These are phyloP conservation scores for Ilyonectria sp. DNA, from an alignment of 2,329 filamentous ascomycete genomes.

Conservation along the genomic window DNA sequence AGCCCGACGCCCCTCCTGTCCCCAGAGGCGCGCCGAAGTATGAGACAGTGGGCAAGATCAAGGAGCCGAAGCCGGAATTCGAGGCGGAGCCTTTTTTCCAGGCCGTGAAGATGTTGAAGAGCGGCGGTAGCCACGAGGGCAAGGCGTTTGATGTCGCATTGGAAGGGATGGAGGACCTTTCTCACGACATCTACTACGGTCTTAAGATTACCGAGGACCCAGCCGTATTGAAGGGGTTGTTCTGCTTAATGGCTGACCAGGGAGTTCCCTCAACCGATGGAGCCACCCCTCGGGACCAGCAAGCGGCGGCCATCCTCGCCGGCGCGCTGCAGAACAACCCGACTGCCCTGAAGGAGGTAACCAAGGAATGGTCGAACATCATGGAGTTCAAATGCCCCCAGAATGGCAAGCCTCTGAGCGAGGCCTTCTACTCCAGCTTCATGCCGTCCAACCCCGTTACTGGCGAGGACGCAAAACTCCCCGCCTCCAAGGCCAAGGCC, in stretches of 20 bases:
- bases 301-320: constrained; percentile 71
- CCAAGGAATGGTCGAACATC: constrained; percentile 62
- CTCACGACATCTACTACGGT: constrained; percentile 80
- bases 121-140: constrained; percentile 51
- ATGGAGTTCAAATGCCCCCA: constrained; percentile 56
- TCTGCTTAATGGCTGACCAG: constrained; percentile 66
- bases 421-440: constrained; percentile 60
- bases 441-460: constrained; percentile 49
- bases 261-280: constrained; percentile 45
- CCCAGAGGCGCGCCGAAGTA: constrained; percentile 69
- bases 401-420: constrained; percentile 50
- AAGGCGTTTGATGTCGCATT: constrained; percentile 65
- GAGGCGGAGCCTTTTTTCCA: constrained; percentile 54
- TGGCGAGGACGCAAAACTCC: constrained; percentile 42
- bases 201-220: constrained; percentile 72
- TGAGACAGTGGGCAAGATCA: constrained; percentile 70
- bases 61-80: constrained; percentile 60
- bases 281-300: constrained; percentile 59
- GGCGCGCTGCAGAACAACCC: constrained; percentile 77
- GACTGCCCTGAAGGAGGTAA: constrained; percentile 68
- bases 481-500: constrained; percentile 52
- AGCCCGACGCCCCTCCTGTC: constrained; percentile 53
- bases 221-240: constrained; percentile 67
- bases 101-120: constrained; percentile 66
- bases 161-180: constrained; percentile 72